Evolutionary conservation across 1,284 basidiomycete species (phyloP).

Genomic region (Malassezia restricta): DNA sequence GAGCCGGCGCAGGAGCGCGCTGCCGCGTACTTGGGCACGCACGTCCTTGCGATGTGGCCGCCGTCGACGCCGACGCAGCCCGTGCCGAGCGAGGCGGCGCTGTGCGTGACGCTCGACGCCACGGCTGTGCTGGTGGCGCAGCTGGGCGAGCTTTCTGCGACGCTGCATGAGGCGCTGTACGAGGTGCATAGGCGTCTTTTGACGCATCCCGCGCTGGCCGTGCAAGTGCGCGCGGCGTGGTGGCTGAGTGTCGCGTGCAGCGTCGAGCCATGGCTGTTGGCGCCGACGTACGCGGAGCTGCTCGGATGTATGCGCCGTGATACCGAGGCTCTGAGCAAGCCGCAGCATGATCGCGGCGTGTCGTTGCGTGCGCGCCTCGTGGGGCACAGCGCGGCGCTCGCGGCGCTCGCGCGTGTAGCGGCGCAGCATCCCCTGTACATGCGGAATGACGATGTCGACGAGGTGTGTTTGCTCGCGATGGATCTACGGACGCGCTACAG

Average conservation of each 20-base stretch:
- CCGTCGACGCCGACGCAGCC: constrained; percentile 74
- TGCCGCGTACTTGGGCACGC: constrained; percentile 67
- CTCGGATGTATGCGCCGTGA: constrained; percentile 73
- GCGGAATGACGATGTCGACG: constrained; percentile 80
- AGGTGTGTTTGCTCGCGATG: constrained; percentile 79
- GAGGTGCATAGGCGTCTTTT: constrained; percentile 76
- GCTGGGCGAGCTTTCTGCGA: constrained; percentile 77
- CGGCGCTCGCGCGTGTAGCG: constrained; percentile 72
- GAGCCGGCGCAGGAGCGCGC: constrained; percentile 80
- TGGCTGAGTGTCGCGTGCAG: constrained; percentile 78
- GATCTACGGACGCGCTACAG: constrained; percentile 78
- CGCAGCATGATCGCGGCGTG: constrained; percentile 26
- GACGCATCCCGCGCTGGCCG: constrained; percentile 72
- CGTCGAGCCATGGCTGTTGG: constrained; percentile 70
- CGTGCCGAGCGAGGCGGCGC: constrained; percentile 59
- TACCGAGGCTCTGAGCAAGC: constrained; percentile 48
- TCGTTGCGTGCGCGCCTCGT: constrained; percentile 62
- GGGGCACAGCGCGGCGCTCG: constrained; percentile 78
- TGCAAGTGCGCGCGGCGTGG: constrained; percentile 75
- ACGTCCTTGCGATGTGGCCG: constrained; percentile 80
- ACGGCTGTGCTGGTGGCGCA: constrained; percentile 73
- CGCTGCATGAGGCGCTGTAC: constrained; percentile 73
- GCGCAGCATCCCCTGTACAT: constrained; percentile 81
- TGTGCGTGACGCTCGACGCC: constrained; percentile 69
- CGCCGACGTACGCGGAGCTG: constrained; percentile 62